Conservation (phyloP, 805 yeast species). For the Metschnikowia bowlesiae region DNA sequence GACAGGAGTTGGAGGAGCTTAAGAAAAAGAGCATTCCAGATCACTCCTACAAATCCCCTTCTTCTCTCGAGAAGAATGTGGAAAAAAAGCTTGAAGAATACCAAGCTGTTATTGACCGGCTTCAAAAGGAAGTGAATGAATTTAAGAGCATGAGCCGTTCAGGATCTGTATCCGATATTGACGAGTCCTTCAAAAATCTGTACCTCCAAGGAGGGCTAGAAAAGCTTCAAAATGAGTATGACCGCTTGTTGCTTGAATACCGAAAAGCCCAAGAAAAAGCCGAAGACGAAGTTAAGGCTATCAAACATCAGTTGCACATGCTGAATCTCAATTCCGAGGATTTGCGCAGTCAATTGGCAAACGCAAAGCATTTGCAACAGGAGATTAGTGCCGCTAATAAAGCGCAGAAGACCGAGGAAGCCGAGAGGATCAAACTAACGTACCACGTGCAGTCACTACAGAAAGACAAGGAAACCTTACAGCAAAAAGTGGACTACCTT, state of each 20-base stretch:
- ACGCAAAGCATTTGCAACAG: not conserved
- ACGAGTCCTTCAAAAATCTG: not conserved
- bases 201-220: conserved; percentile 7
- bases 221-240: conserved; percentile 14
- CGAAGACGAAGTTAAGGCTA: conserved; percentile 1
- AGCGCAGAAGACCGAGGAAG: conserved; percentile 35
- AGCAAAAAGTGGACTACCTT: conserved; percentile 33
- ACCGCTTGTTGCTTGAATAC: conserved; percentile 5
- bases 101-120: conserved; percentile 26
- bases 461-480: conserved; percentile 35
- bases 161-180: conserved; percentile 10
- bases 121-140: conserved; percentile 30
- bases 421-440: conserved; percentile 42
- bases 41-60: not conserved
- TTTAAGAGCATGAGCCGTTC: conserved; percentile 18
- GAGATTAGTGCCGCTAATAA: conserved; percentile 33
- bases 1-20: not conserved
- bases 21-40: not conserved
- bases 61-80: conserved; percentile 9
- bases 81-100: conserved; percentile 28
- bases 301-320: conserved; percentile 9
- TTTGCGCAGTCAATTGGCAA: conserved; percentile 9
- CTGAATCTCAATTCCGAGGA: conserved; percentile 11
- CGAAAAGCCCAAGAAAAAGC: conserved; percentile 8
- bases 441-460: conserved; percentile 36